Evolutionary conservation across 129 eudicot genomes (phyloP).

Genomic region (Deinandra increscens): DNA sequence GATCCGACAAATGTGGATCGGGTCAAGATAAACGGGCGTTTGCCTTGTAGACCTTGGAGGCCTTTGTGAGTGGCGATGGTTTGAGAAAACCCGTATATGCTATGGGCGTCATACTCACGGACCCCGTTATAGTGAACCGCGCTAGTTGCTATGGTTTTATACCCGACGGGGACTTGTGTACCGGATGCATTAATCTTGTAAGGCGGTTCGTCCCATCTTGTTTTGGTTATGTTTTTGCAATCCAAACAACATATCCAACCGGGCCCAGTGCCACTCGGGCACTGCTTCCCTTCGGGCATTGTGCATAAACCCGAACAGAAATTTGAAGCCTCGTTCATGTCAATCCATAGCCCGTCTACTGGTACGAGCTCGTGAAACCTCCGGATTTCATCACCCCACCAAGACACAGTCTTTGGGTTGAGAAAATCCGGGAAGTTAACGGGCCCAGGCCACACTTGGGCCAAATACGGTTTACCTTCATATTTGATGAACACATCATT

Average conservation of each 20-base stretch:
- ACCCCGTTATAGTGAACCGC: conserved; percentile 88
- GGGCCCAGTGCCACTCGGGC: conserved; percentile 87
- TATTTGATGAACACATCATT: conserved; percentile 86
- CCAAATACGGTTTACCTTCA: conserved; percentile 73
- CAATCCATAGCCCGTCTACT: conserved; percentile 94
- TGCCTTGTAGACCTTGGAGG: conserved; percentile 63
- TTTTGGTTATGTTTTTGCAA: conserved; percentile 72
- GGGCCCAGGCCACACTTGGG: conserved; percentile 98
- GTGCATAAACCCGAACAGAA: conserved; percentile 83
- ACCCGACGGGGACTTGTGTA: conserved; percentile 58
- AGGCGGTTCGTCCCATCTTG: conserved; percentile 95
- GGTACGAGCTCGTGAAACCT: conserved; percentile 92
- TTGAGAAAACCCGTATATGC: conserved; percentile 80
- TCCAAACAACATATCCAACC: conserved; percentile 94
- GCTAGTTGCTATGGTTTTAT: conserved; percentile 88
- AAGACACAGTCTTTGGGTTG: conserved; percentile 73
- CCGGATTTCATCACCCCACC: conserved; percentile 91
- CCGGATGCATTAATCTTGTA: conserved; percentile 93
- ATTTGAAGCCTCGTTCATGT: conserved; percentile 91
- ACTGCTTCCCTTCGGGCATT: conserved; percentile 64
- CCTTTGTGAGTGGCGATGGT: conserved; percentile 78
- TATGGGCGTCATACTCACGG: conserved; percentile 85
- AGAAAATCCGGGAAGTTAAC: conserved; percentile 92
- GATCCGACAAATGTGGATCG: conserved; percentile 94
- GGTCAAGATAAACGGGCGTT: conserved; percentile 81